These are phyloP conservation scores for Syzygium aromaticum DNA, from an alignment of 345 rosid genomes.

Conservation along the genomic window DNA sequence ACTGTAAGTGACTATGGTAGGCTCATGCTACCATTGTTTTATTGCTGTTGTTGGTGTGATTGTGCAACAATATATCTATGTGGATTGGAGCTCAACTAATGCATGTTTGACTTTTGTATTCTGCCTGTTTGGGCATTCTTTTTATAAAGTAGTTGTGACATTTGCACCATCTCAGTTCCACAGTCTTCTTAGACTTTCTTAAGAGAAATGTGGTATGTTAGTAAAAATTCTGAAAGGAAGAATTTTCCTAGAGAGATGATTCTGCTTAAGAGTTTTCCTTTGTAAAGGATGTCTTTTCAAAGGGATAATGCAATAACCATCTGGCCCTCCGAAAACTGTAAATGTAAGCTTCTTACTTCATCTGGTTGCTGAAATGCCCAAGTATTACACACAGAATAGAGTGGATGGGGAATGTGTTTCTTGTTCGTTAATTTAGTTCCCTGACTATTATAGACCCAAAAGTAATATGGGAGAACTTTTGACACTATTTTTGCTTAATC, in stretches of 20 bases:
- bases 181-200: neutral
- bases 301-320: neutral
- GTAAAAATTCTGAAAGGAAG: neutral
- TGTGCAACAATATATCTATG: neutral
- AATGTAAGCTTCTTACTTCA: neutral
- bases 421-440: neutral
- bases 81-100: neutral
- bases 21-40: constrained; percentile 1
- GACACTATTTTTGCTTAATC: neutral
- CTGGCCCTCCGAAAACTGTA: neutral
- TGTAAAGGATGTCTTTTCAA: neutral
- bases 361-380: neutral
- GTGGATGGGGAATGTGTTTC: neutral
- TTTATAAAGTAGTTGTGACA: neutral
- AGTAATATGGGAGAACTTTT: neutral
- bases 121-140: neutral
- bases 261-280: neutral
- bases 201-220: neutral
- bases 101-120: neutral
- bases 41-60: neutral
- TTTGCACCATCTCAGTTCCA: neutral
- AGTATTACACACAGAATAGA: neutral
- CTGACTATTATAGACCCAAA: neutral
- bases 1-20: constrained; percentile 43
- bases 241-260: neutral